Evolutionary conservation across 306 rosid genomes (phyloP).

Genomic region (Cicer judaicum): DNA sequence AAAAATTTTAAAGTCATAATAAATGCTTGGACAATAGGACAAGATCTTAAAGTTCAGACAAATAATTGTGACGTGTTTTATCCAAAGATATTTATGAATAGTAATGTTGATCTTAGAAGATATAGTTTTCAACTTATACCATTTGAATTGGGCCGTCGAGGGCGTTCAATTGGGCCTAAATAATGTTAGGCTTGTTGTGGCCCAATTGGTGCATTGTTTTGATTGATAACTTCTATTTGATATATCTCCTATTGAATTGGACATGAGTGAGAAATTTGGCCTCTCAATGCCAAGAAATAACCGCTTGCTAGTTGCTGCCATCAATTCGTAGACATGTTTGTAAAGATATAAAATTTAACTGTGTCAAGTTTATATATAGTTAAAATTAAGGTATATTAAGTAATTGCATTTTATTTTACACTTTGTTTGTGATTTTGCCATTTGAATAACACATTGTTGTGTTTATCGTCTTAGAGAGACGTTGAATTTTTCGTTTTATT

Average conservation of each 20-base stretch:
- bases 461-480: too few species aligned
- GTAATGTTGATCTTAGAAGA: constrained; percentile 39
- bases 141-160: constrained; percentile 56
- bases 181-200: constrained; percentile 37
- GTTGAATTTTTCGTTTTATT: too few species aligned
- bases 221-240: constrained; percentile 52
- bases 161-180: constrained; percentile 53
- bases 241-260: constrained; percentile 36
- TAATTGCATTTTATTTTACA: too few species aligned
- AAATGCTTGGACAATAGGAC: constrained; percentile 51
- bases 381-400: too few species aligned
- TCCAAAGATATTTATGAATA: constrained; percentile 50
- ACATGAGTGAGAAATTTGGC: constrained; percentile 51
- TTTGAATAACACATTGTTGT: too few species aligned
- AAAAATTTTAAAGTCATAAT: constrained; percentile 43
- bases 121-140: constrained; percentile 48
- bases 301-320: constrained; percentile 47
- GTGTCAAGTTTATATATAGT: too few species aligned
- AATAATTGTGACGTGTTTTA: constrained; percentile 45
- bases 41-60: constrained; percentile 52
- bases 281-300: constrained; percentile 47
- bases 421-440: too few species aligned
- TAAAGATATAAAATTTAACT: background rate
- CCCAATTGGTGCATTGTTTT: constrained; percentile 57
- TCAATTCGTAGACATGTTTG: constrained; percentile 30